A percentile compares a stretch with the other conserved stretches of the same genome.
Evolutionary conservation across 78 protist genomes (phyloP).

Genomic region (Dictyostelium firmibasis): DNA sequence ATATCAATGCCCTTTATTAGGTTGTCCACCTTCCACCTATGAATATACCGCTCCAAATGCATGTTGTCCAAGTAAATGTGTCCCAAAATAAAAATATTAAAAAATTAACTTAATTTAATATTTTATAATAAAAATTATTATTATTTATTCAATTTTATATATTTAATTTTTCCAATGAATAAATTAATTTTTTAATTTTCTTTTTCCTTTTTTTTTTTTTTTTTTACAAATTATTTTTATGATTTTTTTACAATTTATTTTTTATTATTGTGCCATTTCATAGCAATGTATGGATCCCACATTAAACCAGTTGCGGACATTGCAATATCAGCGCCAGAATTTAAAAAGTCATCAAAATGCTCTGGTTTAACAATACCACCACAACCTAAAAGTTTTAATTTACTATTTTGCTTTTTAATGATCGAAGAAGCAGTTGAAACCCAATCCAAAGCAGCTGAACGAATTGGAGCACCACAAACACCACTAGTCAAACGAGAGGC

Average conservation of each 20-base stretch:
- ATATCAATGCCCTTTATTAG: background rate
- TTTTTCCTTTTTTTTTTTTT: too few species aligned
- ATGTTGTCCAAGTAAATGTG: background rate
- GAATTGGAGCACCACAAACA: conserved; percentile 77
- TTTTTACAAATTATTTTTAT: background rate
- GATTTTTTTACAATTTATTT: background rate
- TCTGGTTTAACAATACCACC: conserved; percentile 75
- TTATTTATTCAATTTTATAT: too few species aligned
- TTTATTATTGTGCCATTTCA: conserved; percentile 69
- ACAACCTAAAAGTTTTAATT: conserved; percentile 49
- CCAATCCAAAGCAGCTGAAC: conserved; percentile 69
- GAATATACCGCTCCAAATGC: background rate
- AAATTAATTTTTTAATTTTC: too few species aligned
- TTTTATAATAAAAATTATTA: too few species aligned
- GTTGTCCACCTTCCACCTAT: background rate
- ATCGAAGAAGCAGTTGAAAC: conserved; percentile 17
- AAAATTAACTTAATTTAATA: too few species aligned
- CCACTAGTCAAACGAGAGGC: conserved; percentile 55
- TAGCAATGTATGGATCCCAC: conserved; percentile 72
- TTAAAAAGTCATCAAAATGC: conserved; percentile 43
- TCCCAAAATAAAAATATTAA: background rate
- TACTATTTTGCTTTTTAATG: conserved; percentile 15
- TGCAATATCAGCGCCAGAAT: conserved; percentile 55
- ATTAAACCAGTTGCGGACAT: conserved; percentile 76
- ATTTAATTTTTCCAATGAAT: background rate